Percentiles rank a stretch among this genome's conserved stretches.
Conservation (phyloP, 78 protist genomes). For the Dictyostelium firmibasis region DNA sequence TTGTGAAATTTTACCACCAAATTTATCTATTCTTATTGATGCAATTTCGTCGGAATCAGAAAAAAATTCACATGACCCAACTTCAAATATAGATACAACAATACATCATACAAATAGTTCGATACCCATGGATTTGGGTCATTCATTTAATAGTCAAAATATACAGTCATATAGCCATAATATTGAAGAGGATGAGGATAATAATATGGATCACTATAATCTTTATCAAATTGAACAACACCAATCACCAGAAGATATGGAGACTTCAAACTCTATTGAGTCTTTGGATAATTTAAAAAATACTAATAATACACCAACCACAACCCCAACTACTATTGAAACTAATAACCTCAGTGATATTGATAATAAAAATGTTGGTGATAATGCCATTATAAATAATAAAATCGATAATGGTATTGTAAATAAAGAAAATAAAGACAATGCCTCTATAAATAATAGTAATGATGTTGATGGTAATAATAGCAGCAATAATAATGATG, state of each 20-base stretch:
- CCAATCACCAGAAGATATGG: not conserved
- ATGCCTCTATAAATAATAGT: not conserved
- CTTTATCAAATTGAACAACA: not conserved
- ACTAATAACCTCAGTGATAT: not conserved
- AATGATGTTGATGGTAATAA: not conserved
- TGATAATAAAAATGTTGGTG: not conserved
- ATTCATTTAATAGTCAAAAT: not conserved
- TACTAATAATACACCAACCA: not conserved
- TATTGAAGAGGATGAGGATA: not conserved
- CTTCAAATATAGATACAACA: not conserved
- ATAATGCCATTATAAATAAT: not conserved
- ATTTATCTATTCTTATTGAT: conserved; percentile 49
- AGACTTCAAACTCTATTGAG: not conserved
- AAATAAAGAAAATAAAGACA: not conserved
- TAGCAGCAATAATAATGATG: not conserved
- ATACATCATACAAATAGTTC: not conserved
- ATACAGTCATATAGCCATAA: not conserved
- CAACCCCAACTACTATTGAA: not conserved
- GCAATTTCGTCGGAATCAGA: conserved; percentile 42
- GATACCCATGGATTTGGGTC: not conserved
- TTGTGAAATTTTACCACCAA: conserved; percentile 55
- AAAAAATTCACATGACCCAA: not conserved
- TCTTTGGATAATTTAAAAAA: not conserved
- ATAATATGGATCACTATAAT: not conserved
- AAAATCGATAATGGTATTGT: not conserved